Base-by-base conservation (phyloP, 2,329 filamentous ascomycete genomes). In the Myriosclerotinia curreyana region DNA sequence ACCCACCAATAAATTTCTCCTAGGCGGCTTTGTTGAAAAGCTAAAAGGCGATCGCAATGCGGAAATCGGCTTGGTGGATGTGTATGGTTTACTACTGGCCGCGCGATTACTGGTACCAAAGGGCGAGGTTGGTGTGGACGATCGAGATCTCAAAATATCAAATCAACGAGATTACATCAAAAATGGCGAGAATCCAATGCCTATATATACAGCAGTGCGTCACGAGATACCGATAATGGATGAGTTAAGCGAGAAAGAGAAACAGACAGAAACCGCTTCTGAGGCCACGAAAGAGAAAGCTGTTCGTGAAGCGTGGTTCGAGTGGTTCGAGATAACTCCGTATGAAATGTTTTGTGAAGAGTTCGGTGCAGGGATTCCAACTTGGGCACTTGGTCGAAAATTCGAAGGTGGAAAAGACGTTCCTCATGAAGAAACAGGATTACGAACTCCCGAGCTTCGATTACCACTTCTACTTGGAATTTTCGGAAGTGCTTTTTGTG, bases 331-430 rank as follows among this genome's bases (percentile, higher is more conserved):
- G 73, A 89, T 94, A 71, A 96, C 92, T 0, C 94, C 94, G 0
- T 97, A 96, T 73, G 94, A 98, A 75, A 89, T 97, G 74, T 97
- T 95, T 76, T 96, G 92, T 70, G 94, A 98, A 76, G 94, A 97
- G 73, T 87, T 96, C 59, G 83, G 84, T 31, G 92, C 94, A 2
- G 94, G 95, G 3, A 97, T 99, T 66, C 95, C 95, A 0, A 96
- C 91, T 0, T 99, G 94, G 92, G 91, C 92, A 8, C 80, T 98
- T 65, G 95, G 95, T 3, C 85, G 95, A 53, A 87, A 84, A 65
- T 99, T 97, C 75, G 79, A 90, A 42, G 81, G 84, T 48, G 95
- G 95, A 22, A 76, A 78, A 50, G 89, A 89, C 66, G 77, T 89
- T 5, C 81, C 85, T 68, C 81, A 85, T 50, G 86, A 88, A 52